Evolutionary conservation across 176 grass and related monocot genomes (phyloP), one percentile per base, ranked within the genome.

Genomic region (Carex pumila): DNA sequence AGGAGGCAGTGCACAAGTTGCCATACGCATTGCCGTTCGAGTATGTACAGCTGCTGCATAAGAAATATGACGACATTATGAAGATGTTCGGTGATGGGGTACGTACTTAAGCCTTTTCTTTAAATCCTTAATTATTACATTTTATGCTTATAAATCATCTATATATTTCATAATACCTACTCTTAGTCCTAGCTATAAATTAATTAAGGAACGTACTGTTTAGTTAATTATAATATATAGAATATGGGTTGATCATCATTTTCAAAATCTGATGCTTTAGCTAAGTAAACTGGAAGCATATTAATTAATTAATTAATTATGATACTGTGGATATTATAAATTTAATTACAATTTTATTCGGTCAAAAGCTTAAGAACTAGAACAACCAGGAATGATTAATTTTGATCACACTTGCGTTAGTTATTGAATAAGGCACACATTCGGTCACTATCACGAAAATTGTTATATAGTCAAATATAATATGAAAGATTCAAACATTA

Each of bases 11-110:
- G 17, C 50, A 66, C 82, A 86, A 82, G 82, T 88, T 98, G 81
- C 92, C 95, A 0, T 98, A 98, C 62, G 92, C 95, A 37, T 81
- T 94, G 90, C 90, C 87, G 13, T 87, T 97, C 75, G 90, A 97
- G 77, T 97, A 94, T 59, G 80, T 88, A 21, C 32, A 13, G 69
- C 82, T 67, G 62, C n/a, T 7, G 19, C 15, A 83, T 39, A 86
- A 87, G 81, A 64, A 53, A 30, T 98, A 98, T 73, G 66, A 98
- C 57, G 13, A 25, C 3, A 85, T 98, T 0, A 83, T 88, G 17
- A 12, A 84, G 47, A 37, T 39, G 7, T 84, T 98, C 12, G 69
- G 45, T 1, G 15, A 57, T 12, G 77, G 89, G 86, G 95, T 98
- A 45, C 84, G 85, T 89, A 55, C 32, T 34, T n/a, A n/a, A 6